phyloP scores from a whole-genome alignment of 1,284 basidiomycete species.

The Sphagnurus paluster region DNA sequence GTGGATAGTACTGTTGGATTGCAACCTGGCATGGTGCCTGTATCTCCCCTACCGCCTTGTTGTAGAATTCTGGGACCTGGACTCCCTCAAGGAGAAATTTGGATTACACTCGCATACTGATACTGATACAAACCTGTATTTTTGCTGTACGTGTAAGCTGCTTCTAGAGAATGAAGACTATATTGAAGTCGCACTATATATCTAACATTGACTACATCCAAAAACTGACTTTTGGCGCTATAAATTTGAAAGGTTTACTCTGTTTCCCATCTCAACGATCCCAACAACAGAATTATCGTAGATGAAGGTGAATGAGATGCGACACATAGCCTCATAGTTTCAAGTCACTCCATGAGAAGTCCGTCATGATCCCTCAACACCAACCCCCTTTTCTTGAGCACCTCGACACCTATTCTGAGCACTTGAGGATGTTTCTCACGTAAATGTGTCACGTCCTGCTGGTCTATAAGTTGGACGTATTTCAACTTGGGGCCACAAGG shows the following conservation, averaged over 20 bases:
- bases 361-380: conserved; percentile 15
- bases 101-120: conserved; percentile 71
- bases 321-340: too few species aligned
- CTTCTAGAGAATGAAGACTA: too few species aligned
- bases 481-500: conserved; percentile 5
- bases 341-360: background rate
- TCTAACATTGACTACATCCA: too few species aligned
- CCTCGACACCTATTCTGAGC: conserved; percentile 2
- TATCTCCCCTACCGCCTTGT: conserved; percentile 81
- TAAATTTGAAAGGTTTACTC: too few species aligned
- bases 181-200: too few species aligned
- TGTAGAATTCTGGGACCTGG: conserved; percentile 91
- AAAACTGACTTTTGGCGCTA: too few species aligned
- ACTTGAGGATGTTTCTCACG: conserved; percentile 8
- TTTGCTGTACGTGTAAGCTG: background rate
- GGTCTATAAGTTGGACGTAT: conserved; percentile 14
- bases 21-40: conserved; percentile 61
- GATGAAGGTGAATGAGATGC: too few species aligned
- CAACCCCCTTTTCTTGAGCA: conserved; percentile 11
- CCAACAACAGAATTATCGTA: too few species aligned
- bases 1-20: too few species aligned
- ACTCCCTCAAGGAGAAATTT: conserved; percentile 81
- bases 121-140: background rate
- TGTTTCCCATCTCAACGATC: too few species aligned
- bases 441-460: conserved; percentile 10